Base-by-base conservation (phyloP, 768 basidiomycete species). In the Lenzites betulinus region DNA sequence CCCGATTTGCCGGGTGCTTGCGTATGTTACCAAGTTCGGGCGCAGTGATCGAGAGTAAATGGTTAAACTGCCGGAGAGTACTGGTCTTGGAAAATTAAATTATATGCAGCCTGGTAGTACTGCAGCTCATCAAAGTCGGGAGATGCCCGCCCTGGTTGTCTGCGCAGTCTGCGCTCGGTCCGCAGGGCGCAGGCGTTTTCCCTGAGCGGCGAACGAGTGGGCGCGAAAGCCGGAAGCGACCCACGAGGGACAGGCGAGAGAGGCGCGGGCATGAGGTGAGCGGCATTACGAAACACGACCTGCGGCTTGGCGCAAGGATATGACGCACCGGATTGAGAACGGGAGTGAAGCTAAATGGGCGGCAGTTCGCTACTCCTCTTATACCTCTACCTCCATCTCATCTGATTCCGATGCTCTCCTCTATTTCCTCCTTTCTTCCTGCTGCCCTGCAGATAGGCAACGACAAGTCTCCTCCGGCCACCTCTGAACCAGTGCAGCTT, bases 361-460 rank as follows among this genome's bases (percentile, higher is more conserved):
- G 52, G 59, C 59, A 26, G 23, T 25, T 25, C 46, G 44, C 59
- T 49, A 20, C 59, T 35, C 48, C 47, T 49, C 55, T 47, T 58
- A 46, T 53, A 58, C 61, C 50, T 38, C 54, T 33, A 39, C 59
- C 22, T 35, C 58, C 62, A 64, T 51, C 58, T 48, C 62, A 52
- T 64, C 59, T 54, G 58, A 64, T 60, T 60, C 51, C 63, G 54
- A 67, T 67, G 66, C 59, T 67, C 44, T 64, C 64, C 49, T 58
- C 66, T 15, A 59, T 67, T 16, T 65, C 66, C 52, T 67, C 66
- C 50, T 64, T 67, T 57, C 66, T 67, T 16, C 64, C 66, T 20
- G 51, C 66, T 18, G 55, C 59, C 20, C 59, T 67, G 30, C 66
- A 67, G 41, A 49, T 60, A 35, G 56, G 59, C 64, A 52, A 26